Conservation (phyloP, 768 basidiomycete genomes). For the Amanita pseudoporphyria region DNA sequence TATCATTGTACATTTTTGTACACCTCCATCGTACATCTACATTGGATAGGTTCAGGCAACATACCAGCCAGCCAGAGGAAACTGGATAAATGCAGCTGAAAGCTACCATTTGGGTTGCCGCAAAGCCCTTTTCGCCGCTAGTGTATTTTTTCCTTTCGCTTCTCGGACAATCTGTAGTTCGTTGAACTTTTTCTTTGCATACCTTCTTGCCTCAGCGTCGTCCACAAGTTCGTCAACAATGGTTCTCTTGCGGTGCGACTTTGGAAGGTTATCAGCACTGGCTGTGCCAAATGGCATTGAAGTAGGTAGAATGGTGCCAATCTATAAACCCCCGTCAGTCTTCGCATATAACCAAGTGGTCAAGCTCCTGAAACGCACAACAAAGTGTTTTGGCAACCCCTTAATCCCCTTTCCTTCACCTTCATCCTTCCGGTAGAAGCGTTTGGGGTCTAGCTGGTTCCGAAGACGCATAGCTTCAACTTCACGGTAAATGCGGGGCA, state of each 20-base stretch:
- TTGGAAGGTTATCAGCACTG: slow-evolving; percentile 61
- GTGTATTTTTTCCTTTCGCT: slow-evolving; percentile 60
- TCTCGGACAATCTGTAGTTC: slow-evolving; percentile 63
- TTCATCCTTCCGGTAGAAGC: slow-evolving; percentile 83
- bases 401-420: slow-evolving; percentile 81
- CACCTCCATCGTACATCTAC: neutral
- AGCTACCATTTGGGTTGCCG: slow-evolving; percentile 63
- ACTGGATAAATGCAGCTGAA: too few relatives aligned
- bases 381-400: slow-evolving; percentile 81
- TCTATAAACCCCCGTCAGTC: slow-evolving; percentile 29
- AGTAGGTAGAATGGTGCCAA: slow-evolving; percentile 70
- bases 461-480: slow-evolving; percentile 80
- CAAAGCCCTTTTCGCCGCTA: slow-evolving; percentile 52
- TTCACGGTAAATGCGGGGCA: slow-evolving; percentile 73
- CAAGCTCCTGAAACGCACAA: slow-evolving; percentile 46
- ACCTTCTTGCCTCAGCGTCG: slow-evolving; percentile 76
- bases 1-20: neutral
- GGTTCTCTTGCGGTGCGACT: slow-evolving; percentile 65
- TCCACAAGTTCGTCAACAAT: slow-evolving; percentile 85
- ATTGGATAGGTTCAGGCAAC: too few relatives aligned
- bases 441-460: slow-evolving; percentile 86
- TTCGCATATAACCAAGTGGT: neutral
- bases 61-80: too few relatives aligned
- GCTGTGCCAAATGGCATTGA: slow-evolving; percentile 64
- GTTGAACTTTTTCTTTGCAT: slow-evolving; percentile 88